Conservation (phyloP, 345 rosid genomes). For the Citrus australasica region DNA sequence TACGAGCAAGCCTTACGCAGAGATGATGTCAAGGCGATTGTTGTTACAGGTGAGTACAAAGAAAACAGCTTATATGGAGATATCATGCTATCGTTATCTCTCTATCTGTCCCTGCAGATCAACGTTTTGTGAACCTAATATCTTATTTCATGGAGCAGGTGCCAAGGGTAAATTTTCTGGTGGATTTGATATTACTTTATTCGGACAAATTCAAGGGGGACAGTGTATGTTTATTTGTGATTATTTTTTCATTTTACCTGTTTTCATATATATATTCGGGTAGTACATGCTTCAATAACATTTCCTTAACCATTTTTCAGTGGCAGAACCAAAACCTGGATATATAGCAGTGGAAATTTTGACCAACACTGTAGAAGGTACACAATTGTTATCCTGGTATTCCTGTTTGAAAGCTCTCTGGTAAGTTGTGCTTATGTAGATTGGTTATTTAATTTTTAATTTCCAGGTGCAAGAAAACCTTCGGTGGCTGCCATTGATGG, state of each 20-base stretch:
- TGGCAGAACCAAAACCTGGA: constrained; percentile 56
- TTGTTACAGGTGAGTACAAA: constrained; percentile 53
- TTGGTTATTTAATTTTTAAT: constrained; percentile 19
- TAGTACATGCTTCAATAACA: constrained; percentile 6
- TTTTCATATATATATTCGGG: not conserved
- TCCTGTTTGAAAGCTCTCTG: not conserved
- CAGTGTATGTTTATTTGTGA: constrained; percentile 36
- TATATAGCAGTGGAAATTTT: constrained; percentile 58
- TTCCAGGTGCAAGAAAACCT: constrained; percentile 81
- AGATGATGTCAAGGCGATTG: constrained; percentile 95
- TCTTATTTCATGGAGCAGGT: constrained; percentile 41
- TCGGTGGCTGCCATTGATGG: constrained; percentile 99
- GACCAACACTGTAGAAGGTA: constrained; percentile 80
- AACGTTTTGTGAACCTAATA: constrained; percentile 5
- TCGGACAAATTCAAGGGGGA: constrained; percentile 63
- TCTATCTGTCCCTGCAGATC: not conserved
- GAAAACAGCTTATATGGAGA: not conserved
- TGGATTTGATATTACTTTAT: constrained; percentile 85
- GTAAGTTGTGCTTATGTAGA: not conserved
- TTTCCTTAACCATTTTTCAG: constrained; percentile 33
- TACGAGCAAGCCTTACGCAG: constrained; percentile 72
- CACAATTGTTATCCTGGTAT: not conserved
- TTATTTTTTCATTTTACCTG: not conserved
- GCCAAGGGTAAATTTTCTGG: constrained; percentile 92
- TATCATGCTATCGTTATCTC: not conserved